Evolutionary conservation across 768 basidiomycete species (phyloP).

Genomic region (Boletus pseudo-olivaceus): DNA sequence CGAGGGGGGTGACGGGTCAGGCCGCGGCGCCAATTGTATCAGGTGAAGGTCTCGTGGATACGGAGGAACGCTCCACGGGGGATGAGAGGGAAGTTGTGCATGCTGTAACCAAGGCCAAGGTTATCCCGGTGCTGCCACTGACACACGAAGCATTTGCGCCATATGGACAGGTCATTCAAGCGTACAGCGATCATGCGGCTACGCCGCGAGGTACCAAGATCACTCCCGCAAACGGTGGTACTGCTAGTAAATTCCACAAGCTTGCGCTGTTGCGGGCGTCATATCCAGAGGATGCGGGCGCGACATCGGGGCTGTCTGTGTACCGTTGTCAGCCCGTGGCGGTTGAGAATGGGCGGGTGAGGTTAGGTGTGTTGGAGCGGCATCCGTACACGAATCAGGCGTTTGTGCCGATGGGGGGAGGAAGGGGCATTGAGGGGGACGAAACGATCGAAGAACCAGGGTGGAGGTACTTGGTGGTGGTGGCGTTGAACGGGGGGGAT

Average conservation of each 20-base stretch:
- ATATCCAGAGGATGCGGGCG: constrained; percentile 57
- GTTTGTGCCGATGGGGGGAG: constrained; percentile 90
- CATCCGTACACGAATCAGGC: constrained; percentile 89
- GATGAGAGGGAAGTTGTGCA: not conserved
- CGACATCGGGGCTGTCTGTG: constrained; percentile 71
- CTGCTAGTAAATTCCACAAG: constrained; percentile 92
- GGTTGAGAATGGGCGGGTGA: constrained; percentile 46
- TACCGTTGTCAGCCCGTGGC: constrained; percentile 69
- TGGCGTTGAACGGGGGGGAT: constrained; percentile 72
- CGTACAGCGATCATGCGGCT: constrained; percentile 63
- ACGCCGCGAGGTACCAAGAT: constrained; percentile 68
- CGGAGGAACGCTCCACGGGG: not conserved
- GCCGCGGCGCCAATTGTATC: constrained; percentile 9
- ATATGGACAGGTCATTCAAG: constrained; percentile 91
- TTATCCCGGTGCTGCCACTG: constrained; percentile 61
- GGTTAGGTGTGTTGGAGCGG: constrained; percentile 76
- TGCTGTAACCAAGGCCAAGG: constrained; percentile 15
- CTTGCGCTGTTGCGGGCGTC: constrained; percentile 65
- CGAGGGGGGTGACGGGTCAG: constrained; percentile 36
- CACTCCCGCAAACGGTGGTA: constrained; percentile 84
- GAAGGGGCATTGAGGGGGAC: constrained; percentile 35
- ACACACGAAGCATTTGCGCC: constrained; percentile 84
- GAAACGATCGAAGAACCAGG: constrained; percentile 46
- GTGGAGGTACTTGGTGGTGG: constrained; percentile 75
- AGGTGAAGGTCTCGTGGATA: not conserved